Evolutionary conservation across 1,139 yeast species (phyloP), one percentile per base, ranked within the genome.

Genomic region (Lodderomyces parapsilosis): DNA sequence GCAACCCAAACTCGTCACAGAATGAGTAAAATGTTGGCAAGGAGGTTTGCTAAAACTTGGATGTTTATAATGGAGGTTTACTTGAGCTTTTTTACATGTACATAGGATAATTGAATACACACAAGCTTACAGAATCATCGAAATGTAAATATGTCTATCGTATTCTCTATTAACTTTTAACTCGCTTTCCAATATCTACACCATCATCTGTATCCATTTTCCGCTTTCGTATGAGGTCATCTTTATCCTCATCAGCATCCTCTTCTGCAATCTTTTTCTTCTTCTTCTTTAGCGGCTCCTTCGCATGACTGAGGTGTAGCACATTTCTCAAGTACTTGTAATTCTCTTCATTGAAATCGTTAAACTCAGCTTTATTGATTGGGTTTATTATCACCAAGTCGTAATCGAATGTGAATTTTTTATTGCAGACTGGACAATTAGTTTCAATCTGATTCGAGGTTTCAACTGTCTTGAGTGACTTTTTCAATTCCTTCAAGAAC

Each of bases 221-320:
- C 22, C 49, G 27, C 36, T 46, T 46, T 32, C 41, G 37, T 8
- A 46, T 34, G 19, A 41, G 36, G 14, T 43, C 46, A 18, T 38
- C 47, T 20, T n/a, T 28, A 17, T 13, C 35, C 6, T 19, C 39
- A n/a, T 40, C 38, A 9, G 23, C 13, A 14, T 53, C 56, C 35
- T 53, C 56, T 5, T 13, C 28, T 34, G 19, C 25, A 33, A 14
- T 22, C 30, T 37, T 27, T 51, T 35, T 38, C 46, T 62, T 63
- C 47, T 60, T 65, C 47, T 49, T 57, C 47, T 68, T 65, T 36
- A 51, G 49, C 17, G 63, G 60, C 44, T 64, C 69, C 47, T 81
- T 67, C 7, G 80, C 70, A 54, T 86, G 90, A 2, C 77, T 58
- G 6, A 78, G 50, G 0, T 49, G 52, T 14, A 39, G 23, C 11